These are phyloP conservation scores for Thuidium tamariscinum DNA, from an alignment of 225 moss, liverwort and hornwort species.

Conservation along the genomic window DNA sequence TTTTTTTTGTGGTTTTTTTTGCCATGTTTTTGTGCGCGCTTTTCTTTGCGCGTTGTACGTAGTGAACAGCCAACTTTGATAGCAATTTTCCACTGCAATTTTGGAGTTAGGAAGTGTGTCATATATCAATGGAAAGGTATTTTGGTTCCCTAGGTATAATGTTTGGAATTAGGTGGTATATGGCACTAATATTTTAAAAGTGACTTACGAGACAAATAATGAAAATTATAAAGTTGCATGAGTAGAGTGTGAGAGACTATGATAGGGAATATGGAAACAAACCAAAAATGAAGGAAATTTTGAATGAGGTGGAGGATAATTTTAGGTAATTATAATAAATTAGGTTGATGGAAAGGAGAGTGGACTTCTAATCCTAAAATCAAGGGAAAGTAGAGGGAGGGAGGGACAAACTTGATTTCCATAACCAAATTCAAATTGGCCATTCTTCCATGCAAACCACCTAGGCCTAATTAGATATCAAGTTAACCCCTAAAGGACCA, in stretches of 20 bases:
- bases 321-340: neutral
- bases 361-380: neutral
- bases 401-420: accelerated
- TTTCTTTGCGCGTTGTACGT: no score
- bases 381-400: neutral
- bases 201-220: no score
- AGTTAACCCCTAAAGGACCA: no score
- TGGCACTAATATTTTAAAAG: neutral
- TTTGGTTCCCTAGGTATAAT: neutral
- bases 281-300: neutral
- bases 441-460: neutral
- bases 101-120: no score
- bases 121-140: no score
- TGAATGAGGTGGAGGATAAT: neutral
- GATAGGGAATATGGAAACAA: accelerated
- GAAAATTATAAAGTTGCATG: neutral
- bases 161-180: accelerated
- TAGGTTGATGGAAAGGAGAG: accelerated
- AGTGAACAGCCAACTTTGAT: no score
- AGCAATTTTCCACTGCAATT: no score
- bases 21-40: no score
- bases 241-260: no score
- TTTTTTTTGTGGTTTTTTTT: no score
- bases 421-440: neutral
- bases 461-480: neutral